phyloP scores from a whole-genome alignment of 192 early-diverging fungal species.

The Mortierella claussenii region DNA sequence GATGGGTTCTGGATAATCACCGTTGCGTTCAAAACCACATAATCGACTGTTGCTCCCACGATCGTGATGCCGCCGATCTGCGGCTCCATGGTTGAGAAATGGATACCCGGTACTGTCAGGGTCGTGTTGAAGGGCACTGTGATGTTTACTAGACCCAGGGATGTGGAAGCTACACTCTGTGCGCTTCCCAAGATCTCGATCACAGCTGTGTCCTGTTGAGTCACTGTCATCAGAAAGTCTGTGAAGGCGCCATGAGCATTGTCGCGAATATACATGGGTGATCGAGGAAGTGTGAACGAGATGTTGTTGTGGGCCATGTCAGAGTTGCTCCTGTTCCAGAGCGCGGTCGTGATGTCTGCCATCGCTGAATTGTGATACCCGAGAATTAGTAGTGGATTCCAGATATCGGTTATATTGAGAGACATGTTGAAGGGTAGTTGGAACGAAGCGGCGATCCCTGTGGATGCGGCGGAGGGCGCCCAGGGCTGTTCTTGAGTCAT shows the following conservation, averaged over 20 bases:
- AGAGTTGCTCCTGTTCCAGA: conserved; percentile 36
- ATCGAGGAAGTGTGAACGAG: conserved; percentile 21
- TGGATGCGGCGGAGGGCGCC: conserved; percentile 22
- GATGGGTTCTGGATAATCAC: conserved; percentile 36
- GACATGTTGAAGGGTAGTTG: conserved; percentile 39
- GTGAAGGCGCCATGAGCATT: conserved; percentile 20
- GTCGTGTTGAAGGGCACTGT: conserved; percentile 40
- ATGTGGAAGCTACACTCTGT: conserved; percentile 17
- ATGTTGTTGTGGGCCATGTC: conserved; percentile 44
- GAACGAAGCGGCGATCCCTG: conserved; percentile 27
- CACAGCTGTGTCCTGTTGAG: conserved; percentile 19
- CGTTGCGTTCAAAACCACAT: conserved; percentile 32
- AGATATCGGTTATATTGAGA: conserved; percentile 34
- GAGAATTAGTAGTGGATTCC: conserved; percentile 17
- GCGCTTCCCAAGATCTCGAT: conserved; percentile 38
- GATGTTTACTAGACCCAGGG: conserved; percentile 31
- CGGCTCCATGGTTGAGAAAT: conserved; percentile 24
- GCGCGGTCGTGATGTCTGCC: conserved; percentile 31
- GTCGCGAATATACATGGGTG: conserved; percentile 13
- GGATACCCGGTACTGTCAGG: conserved; percentile 20
- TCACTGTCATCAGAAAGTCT: conserved; percentile 19
- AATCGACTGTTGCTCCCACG: conserved; percentile 9
- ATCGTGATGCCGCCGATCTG: conserved; percentile 17
- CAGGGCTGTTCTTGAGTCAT: conserved; percentile 35
- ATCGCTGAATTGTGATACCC: conserved; percentile 16